Conservation (phyloP, 148 eudicot species). For the Talinum fruticosum region DNA sequence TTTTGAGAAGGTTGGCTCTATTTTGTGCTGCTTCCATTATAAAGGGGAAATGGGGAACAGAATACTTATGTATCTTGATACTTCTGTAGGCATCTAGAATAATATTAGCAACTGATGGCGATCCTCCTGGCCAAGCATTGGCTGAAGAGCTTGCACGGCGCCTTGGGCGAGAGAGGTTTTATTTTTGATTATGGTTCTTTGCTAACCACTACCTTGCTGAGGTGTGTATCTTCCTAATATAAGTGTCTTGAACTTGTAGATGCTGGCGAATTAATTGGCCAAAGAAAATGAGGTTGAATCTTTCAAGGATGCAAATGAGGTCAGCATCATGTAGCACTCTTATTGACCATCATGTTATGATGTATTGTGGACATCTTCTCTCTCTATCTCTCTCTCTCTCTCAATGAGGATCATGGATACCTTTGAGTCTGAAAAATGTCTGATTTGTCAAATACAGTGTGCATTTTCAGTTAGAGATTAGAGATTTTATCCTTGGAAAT, state of each 20-base stretch:
- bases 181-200: background rate
- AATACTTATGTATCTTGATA: background rate
- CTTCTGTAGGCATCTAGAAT: slow-evolving; percentile 78
- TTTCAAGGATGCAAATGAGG: slow-evolving; percentile 98
- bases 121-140: slow-evolving; percentile 92
- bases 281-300: slow-evolving; percentile 47
- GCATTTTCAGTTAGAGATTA: background rate
- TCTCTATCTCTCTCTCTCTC: background rate
- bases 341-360: slow-evolving; percentile 1
- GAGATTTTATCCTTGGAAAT: background rate
- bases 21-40: slow-evolving; percentile 1
- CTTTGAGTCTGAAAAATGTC: background rate
- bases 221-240: background rate
- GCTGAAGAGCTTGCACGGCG: slow-evolving; percentile 99
- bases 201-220: slow-evolving; percentile 9
- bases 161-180: slow-evolving; percentile 86
- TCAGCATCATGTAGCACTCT: slow-evolving; percentile 18
- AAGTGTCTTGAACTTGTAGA: slow-evolving; percentile 37
- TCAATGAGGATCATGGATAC: background rate
- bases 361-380: background rate
- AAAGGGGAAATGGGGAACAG: background rate
- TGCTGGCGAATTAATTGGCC: slow-evolving; percentile 99
- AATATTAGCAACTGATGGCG: slow-evolving; percentile 91
- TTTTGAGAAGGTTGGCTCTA: slow-evolving; percentile 56
- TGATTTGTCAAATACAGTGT: background rate